Percentiles rank a stretch among this genome's conserved stretches.
phyloP scores from a whole-genome alignment of 2,329 filamentous ascomycete genomes.

The Aspergillus fijiensis region DNA sequence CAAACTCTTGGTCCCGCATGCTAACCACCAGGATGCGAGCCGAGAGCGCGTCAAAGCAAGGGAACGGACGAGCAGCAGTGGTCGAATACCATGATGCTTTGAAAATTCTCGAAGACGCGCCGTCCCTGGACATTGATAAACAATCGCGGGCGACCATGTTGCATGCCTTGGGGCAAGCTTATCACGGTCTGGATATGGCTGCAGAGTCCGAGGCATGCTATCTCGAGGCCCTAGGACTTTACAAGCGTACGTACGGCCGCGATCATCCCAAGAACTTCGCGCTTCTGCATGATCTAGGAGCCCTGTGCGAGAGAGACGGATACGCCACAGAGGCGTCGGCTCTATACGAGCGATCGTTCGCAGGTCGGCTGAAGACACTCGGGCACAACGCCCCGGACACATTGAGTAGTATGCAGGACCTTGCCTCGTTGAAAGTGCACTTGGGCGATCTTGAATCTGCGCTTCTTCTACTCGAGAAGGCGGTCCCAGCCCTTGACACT shows the following conservation, averaged over 20 bases:
- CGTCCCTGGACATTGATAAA: slow-evolving; percentile 26
- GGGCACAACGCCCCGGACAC: slow-evolving; percentile 34
- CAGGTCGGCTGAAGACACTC: slow-evolving; percentile 29
- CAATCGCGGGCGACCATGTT: slow-evolving; percentile 26
- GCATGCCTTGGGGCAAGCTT: slow-evolving; percentile 28
- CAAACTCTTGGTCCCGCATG: slow-evolving; percentile 22
- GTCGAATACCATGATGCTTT: slow-evolving; percentile 27
- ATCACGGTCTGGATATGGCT: slow-evolving; percentile 24
- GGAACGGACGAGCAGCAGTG: slow-evolving; percentile 23
- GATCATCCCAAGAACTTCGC: slow-evolving; percentile 30
- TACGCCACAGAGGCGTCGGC: slow-evolving; percentile 33
- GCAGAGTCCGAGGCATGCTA: slow-evolving; percentile 31
- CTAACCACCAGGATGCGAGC: slow-evolving; percentile 21
- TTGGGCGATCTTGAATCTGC: slow-evolving; percentile 31
- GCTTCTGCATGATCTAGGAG: slow-evolving; percentile 29
- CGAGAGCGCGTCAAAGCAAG: slow-evolving; percentile 24
- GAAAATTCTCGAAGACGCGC: slow-evolving; percentile 22
- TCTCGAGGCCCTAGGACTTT: slow-evolving; percentile 28
- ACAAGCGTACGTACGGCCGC: slow-evolving; percentile 29
- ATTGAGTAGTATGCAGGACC: slow-evolving; percentile 31
- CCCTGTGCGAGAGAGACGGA: slow-evolving; percentile 30
- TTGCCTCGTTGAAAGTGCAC: slow-evolving; percentile 28
- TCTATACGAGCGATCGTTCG: slow-evolving; percentile 32
- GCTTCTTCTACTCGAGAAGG: slow-evolving; percentile 29
- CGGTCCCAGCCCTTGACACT: slow-evolving; percentile 30